Base-by-base conservation (phyloP, 2,329 filamentous ascomycete species). In the Falciphora oryzae region DNA sequence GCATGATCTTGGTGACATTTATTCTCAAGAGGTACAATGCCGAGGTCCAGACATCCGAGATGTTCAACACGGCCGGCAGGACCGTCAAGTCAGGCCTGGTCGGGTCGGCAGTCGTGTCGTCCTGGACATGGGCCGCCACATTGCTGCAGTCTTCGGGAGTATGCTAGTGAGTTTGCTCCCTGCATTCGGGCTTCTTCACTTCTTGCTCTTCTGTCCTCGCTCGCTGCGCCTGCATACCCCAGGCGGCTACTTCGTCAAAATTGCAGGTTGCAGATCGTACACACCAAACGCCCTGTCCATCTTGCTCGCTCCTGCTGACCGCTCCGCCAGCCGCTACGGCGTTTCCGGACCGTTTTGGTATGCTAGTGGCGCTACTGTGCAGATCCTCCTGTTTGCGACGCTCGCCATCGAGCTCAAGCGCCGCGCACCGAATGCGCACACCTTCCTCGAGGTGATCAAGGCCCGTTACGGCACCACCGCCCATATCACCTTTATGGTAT, bases 61-160 rank as follows among this genome's bases (percentile, higher is more conserved):
- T 93, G 86, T 97, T 97, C 81, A 93, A 85, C 68, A 96, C 93
- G 0, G 93, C 93, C 62, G 92, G 92, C 25, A 83, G 93, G 67
- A 93, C 91, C 1, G 91, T 97, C 69, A 97, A 96, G 74, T 93
- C 91, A 11, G 93, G 93, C 58, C 82, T 97, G 18, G 92, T 96
- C 0, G 91, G 91, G 14, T 91, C 91, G 6, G 93, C 92, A 22
- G 93, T 97, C n/a, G 92, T 96, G 4, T 93, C 90, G 22, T 93
- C 89, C 6, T 97, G 93, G 93, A 96, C 93, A 0, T 96, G 92
- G 92, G 92, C 92, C 0, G 92, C 91, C 28, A 95, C 91, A 0
- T 80, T 94, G 1, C 81, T 95, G 2, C 91, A 95, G 72, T 90
- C 86, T 1, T 89, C 90, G 0, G 85, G 88, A n/a, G 90, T 96